phyloP scores from a whole-genome alignment of 805 yeast species.

The Saccharomyces eubayanus region DNA sequence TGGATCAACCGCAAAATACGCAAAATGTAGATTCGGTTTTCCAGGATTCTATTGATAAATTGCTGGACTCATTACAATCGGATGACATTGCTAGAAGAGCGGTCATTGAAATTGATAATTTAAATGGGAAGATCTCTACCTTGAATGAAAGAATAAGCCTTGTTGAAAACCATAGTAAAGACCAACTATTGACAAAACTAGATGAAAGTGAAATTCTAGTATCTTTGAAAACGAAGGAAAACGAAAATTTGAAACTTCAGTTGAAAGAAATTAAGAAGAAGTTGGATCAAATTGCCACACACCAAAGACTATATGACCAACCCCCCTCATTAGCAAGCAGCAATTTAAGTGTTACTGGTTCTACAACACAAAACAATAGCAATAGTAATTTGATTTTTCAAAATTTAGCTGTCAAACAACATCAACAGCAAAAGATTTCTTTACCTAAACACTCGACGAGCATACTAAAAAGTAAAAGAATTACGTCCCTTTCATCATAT shows the following conservation, averaged over 20 bases:
- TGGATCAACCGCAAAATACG: constrained; percentile 32
- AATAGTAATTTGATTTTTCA: constrained; percentile 8
- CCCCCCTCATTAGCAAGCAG: constrained; percentile 9
- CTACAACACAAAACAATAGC: not conserved
- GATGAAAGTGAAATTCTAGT: constrained; percentile 45
- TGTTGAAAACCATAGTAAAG: not conserved
- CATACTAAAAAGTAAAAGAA: constrained; percentile 17
- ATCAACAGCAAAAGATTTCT: not conserved
- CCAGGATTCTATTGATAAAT: constrained; percentile 65
- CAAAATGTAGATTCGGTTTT: constrained; percentile 44
- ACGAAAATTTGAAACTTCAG: constrained; percentile 53
- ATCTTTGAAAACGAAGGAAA: constrained; percentile 46
- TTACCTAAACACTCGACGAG: constrained; percentile 4
- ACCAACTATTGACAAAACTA: constrained; percentile 46
- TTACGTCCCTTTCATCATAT: constrained; percentile 18
- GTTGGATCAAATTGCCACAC: constrained; percentile 15
- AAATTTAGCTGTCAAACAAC: constrained; percentile 6
- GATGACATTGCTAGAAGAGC: constrained; percentile 83
- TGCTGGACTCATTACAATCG: constrained; percentile 65
- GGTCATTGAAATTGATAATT: constrained; percentile 47
- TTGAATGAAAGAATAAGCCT: constrained; percentile 42
- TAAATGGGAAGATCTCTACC: constrained; percentile 41
- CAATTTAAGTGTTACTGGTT: constrained; percentile 3
- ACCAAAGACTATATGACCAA: constrained; percentile 7
- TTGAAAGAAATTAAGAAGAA: constrained; percentile 19